phyloP scores from a whole-genome alignment of 139 green algal genomes.

The Ettlia oleoabundans region DNA sequence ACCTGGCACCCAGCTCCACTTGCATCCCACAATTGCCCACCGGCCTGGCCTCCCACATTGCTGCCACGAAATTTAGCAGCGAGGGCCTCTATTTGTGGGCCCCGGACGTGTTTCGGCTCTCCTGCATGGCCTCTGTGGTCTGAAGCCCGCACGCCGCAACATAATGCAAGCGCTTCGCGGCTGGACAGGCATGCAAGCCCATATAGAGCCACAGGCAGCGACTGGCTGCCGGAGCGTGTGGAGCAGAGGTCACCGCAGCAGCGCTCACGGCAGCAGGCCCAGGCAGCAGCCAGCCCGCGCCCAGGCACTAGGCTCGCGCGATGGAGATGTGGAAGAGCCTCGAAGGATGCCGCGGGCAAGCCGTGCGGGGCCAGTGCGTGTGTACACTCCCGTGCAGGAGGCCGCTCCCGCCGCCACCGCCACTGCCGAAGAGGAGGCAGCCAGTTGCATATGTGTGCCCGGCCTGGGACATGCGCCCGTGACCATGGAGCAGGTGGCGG shows the following conservation, averaged over 20 bases:
- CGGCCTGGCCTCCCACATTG: too few relatives aligned
- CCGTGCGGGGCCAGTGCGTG: constrained; percentile 32
- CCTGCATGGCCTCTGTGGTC: too few relatives aligned
- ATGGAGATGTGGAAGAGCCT: constrained; percentile 4
- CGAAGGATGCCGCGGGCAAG: constrained; percentile 21
- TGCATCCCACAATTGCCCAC: too few relatives aligned
- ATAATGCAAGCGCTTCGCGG: constrained; percentile 15
- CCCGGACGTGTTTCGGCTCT: too few relatives aligned
- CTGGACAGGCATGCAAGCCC: neutral
- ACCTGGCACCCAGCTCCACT: too few relatives aligned
- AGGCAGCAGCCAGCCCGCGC: neutral
- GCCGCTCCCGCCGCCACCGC: neutral
- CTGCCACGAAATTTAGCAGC: too few relatives aligned
- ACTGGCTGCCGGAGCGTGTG: constrained; percentile 6
- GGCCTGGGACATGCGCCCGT: constrained; percentile 22
- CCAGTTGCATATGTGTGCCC: neutral
- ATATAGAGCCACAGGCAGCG: neutral
- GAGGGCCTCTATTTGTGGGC: too few relatives aligned
- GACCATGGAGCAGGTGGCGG: constrained; percentile 55
- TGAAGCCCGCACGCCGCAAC: neutral
- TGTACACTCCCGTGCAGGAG: constrained; percentile 40
- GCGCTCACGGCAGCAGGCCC: constrained; percentile 5
- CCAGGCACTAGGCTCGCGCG: constrained; percentile 23
- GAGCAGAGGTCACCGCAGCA: constrained; percentile 20
- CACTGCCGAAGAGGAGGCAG: neutral